These are phyloP conservation scores for Saccharomycopsis amapae DNA, from an alignment of 805 yeast species.

Conservation along the genomic window DNA sequence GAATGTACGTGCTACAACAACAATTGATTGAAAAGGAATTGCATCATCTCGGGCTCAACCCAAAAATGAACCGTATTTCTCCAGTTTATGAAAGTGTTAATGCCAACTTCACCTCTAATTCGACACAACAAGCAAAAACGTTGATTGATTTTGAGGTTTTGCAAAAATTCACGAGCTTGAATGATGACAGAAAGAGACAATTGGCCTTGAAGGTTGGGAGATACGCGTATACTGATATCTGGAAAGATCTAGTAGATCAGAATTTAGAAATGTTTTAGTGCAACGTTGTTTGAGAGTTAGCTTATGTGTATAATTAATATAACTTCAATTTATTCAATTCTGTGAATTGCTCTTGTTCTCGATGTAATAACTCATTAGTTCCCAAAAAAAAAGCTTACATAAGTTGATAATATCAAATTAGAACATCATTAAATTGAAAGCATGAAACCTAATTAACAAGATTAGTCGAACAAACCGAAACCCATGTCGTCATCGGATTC, in stretches of 20 bases:
- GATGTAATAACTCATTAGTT: neutral
- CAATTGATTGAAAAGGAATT: conserved; percentile 73
- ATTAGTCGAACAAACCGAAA: conserved; percentile 83
- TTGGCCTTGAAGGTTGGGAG: conserved; percentile 54
- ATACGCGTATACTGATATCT: conserved; percentile 50
- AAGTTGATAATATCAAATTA: neutral
- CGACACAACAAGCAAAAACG: conserved; percentile 40
- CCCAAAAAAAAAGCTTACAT: neutral
- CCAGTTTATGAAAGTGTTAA: conserved; percentile 12
- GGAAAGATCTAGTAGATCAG: conserved; percentile 56
- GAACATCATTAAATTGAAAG: neutral
- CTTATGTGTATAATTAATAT: no score
- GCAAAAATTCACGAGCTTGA: conserved; percentile 44
- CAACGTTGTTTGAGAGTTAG: neutral
- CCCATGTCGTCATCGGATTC: conserved; percentile 84
- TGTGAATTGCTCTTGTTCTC: neutral
- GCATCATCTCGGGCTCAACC: conserved; percentile 75
- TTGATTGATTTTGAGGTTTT: conserved; percentile 58
- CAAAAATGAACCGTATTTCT: conserved; percentile 47
- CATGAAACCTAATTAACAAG: neutral
- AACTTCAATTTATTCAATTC: no score
- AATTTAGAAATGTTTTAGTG: conserved; percentile 10
- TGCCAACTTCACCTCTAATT: conserved; percentile 5
- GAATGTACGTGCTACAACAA: conserved; percentile 80
- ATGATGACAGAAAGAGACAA: conserved; percentile 48